Evolutionary conservation across 192 early-diverging fungal genomes (phyloP).

Genomic region (Coemansia guatemalensis): DNA sequence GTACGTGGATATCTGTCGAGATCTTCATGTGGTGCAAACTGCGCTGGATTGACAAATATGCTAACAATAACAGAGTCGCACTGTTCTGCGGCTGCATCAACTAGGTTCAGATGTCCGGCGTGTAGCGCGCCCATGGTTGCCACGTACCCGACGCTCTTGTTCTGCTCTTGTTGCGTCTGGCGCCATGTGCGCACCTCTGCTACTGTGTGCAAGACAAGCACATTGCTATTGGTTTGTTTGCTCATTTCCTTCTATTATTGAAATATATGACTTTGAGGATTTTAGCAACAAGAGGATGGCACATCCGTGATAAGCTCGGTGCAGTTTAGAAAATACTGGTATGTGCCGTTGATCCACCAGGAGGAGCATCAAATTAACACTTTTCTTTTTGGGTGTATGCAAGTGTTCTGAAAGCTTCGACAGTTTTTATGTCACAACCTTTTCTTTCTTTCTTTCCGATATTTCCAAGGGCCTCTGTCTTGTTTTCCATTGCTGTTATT

Average conservation of each 20-base stretch:
- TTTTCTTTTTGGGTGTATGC: too few relatives aligned
- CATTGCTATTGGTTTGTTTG: neutral
- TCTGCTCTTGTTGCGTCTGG: conserved; percentile 47
- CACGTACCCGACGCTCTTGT: conserved; percentile 82
- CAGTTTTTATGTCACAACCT: too few relatives aligned
- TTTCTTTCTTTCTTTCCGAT: too few relatives aligned
- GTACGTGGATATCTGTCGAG: conserved; percentile 88
- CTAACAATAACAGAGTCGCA: conserved; percentile 75
- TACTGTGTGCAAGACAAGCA: conserved; percentile 67
- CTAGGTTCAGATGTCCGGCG: conserved; percentile 79
- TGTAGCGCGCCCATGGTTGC: conserved; percentile 99
- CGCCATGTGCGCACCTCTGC: conserved; percentile 74
- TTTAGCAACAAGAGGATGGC: too few relatives aligned
- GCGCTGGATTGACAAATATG: conserved; percentile 99
- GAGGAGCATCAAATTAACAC: too few relatives aligned
- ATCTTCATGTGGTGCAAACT: conserved; percentile 97
- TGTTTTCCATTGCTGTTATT: neutral
- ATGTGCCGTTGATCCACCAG: too few relatives aligned
- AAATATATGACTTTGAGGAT: too few relatives aligned
- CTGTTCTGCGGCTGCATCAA: conserved; percentile 54
- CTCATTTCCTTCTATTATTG: too few relatives aligned
- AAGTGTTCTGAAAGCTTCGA: too few relatives aligned
- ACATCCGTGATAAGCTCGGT: too few relatives aligned
- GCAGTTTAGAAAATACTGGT: too few relatives aligned
- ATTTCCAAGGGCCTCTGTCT: too few relatives aligned